Percentiles rank a stretch among this genome's conserved stretches.
These are phyloP conservation scores for Pseudogymnoascus sp. DNA, from an alignment of 2,329 filamentous ascomycete genomes.

Conservation along the genomic window DNA sequence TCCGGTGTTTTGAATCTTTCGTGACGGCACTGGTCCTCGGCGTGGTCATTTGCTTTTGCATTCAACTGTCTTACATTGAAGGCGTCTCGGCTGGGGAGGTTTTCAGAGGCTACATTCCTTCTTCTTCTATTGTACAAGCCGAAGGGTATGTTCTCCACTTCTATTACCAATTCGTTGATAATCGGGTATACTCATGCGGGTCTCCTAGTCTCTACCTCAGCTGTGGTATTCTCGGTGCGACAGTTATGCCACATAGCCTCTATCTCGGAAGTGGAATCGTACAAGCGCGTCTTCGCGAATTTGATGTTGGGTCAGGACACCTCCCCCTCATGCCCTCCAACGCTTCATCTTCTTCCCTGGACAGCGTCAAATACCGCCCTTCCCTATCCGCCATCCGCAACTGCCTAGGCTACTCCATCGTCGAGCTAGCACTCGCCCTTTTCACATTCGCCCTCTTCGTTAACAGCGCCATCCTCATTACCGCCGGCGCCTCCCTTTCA, in stretches of 20 bases:
- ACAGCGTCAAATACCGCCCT: constrained; percentile 30
- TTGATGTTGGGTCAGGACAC: constrained; percentile 34
- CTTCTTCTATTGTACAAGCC: constrained; percentile 44
- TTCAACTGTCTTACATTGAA: constrained; percentile 46
- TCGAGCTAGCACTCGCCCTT: constrained; percentile 32
- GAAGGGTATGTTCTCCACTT: constrained; percentile 23
- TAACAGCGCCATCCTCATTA: constrained; percentile 36
- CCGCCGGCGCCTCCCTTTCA: constrained; percentile 20
- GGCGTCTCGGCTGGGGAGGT: constrained; percentile 42
- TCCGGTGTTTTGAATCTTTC: constrained; percentile 47
- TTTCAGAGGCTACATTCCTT: constrained; percentile 48
- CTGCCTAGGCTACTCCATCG: constrained; percentile 34
- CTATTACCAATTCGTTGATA: not conserved
- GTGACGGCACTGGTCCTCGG: constrained; percentile 46
- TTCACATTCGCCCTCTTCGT: constrained; percentile 37
- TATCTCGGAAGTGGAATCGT: constrained; percentile 50
- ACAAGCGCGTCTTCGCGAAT: constrained; percentile 43
- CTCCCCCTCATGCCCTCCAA: not conserved
- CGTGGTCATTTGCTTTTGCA: constrained; percentile 50
- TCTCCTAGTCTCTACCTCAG: constrained; percentile 42
- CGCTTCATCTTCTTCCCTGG: constrained; percentile 13
- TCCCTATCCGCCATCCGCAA: constrained; percentile 32
- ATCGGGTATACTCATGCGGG: constrained; percentile 13
- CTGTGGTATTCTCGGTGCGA: constrained; percentile 44
- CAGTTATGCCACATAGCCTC: constrained; percentile 53